phyloP scores from a whole-genome alignment of 1,139 yeast genomes.

The Chernovozyma aurita region DNA sequence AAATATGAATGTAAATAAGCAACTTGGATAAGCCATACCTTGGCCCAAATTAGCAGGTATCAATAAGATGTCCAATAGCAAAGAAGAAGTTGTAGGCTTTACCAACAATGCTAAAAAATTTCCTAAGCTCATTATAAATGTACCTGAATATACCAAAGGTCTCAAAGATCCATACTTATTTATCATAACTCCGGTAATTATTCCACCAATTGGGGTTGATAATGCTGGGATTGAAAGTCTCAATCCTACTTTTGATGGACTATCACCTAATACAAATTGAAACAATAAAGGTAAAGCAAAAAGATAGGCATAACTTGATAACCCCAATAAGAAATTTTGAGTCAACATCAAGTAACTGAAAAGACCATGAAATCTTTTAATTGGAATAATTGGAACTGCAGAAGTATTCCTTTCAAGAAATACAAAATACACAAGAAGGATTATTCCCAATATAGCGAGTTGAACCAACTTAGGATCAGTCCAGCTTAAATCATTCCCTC shows the following conservation, averaged over 20 bases:
- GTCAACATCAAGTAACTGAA: conserved; percentile 22
- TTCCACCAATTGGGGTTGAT: conserved; percentile 36
- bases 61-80: conserved; percentile 20
- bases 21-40: conserved; percentile 36
- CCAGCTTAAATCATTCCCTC: conserved; percentile 21
- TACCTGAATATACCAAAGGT: conserved; percentile 23
- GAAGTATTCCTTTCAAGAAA: conserved; percentile 23
- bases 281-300: conserved; percentile 37
- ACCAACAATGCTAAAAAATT: conserved; percentile 26
- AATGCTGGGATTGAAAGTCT: conserved; percentile 35
- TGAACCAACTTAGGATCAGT: conserved; percentile 11
- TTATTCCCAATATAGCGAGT: conserved; percentile 11
- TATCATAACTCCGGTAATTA: conserved; percentile 34
- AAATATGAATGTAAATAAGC: conserved; percentile 34
- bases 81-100: conserved; percentile 15
- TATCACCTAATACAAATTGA: conserved; percentile 27
- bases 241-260: conserved; percentile 23
- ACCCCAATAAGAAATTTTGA: conserved; percentile 32
- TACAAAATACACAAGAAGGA: conserved; percentile 12
- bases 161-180: conserved; percentile 18
- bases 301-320: conserved; percentile 32
- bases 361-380: conserved; percentile 19
- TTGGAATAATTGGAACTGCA: conserved; percentile 34
- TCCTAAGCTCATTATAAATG: conserved; percentile 27
- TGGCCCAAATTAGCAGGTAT: conserved; percentile 39